phyloP scores from a whole-genome alignment of 2,329 filamentous ascomycete genomes.

The Xylariaceae sp. region DNA sequence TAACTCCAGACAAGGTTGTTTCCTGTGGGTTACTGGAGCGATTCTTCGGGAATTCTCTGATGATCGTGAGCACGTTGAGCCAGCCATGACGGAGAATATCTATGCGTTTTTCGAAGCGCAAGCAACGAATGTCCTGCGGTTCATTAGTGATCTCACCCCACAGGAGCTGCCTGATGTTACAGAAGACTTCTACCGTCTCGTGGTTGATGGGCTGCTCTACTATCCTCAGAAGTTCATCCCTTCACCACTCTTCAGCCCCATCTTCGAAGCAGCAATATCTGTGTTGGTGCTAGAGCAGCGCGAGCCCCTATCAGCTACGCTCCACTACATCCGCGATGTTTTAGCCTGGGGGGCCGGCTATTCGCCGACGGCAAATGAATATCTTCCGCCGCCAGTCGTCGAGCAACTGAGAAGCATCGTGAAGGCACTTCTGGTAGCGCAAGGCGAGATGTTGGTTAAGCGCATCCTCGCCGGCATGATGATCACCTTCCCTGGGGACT shows the following conservation, averaged over 20 bases:
- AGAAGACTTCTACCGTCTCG: slow-evolving; percentile 94
- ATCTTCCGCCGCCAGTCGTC: slow-evolving; percentile 63
- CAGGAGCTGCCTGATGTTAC: slow-evolving; percentile 82
- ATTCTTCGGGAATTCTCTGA: slow-evolving; percentile 96
- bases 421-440: slow-evolving; percentile 69
- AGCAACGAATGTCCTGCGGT: slow-evolving; percentile 85
- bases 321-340: slow-evolving; percentile 92
- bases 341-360: slow-evolving; percentile 86
- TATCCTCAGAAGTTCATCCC: slow-evolving; percentile 85
- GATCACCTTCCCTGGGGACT: slow-evolving; percentile 96
- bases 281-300: slow-evolving; percentile 88
- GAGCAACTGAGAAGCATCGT: slow-evolving; percentile 75
- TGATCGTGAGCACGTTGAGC: slow-evolving; percentile 82
- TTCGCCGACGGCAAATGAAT: slow-evolving; percentile 63
- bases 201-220: slow-evolving; percentile 90
- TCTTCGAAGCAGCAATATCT: slow-evolving; percentile 86
- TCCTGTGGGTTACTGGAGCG: slow-evolving; percentile 97
- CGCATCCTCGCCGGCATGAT: slow-evolving; percentile 97
- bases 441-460: slow-evolving; percentile 82
- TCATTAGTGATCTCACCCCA: slow-evolving; percentile 81
- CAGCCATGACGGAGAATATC: slow-evolving; percentile 82
- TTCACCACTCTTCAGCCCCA: slow-evolving; percentile 78
- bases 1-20: slow-evolving; percentile 88
- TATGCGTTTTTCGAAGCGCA: slow-evolving; percentile 96
- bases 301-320: slow-evolving; percentile 86